Conservation (phyloP, 192 early-diverging fungal species). For the Chytriomyces hyalinus region DNA sequence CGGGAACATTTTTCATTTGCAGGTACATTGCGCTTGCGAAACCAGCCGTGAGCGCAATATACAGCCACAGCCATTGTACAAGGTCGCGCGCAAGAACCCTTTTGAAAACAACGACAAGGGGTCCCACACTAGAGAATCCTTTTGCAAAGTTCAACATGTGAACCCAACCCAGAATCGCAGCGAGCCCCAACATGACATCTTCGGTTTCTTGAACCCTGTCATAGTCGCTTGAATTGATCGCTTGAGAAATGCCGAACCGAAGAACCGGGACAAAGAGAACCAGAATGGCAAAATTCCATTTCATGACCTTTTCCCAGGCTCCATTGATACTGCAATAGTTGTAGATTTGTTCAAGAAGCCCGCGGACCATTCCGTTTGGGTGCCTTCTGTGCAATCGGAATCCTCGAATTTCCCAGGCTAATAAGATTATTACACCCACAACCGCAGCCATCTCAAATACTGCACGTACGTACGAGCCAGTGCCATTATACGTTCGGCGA, state of each 20-base stretch:
- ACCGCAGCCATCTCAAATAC: background rate
- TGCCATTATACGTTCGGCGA: background rate
- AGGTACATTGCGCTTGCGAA: slow-evolving; percentile 25
- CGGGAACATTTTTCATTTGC: slow-evolving; percentile 20
- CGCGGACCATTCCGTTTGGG: background rate
- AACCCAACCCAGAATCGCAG: slow-evolving; percentile 23
- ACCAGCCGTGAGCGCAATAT: slow-evolving; percentile 6
- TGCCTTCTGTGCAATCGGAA: slow-evolving; percentile 5
- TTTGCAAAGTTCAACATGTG: slow-evolving; percentile 32
- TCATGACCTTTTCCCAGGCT: slow-evolving; percentile 19
- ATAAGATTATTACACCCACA: background rate
- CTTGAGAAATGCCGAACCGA: slow-evolving; percentile 2
- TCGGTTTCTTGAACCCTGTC: background rate
- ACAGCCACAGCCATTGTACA: slow-evolving; percentile 12
- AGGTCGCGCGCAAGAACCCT: slow-evolving; percentile 21
- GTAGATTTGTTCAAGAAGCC: background rate
- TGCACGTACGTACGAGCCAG: background rate
- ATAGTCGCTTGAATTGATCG: background rate
- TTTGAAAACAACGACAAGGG: slow-evolving; percentile 24
- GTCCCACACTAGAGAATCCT: slow-evolving; percentile 21
- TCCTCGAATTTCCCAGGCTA: slow-evolving; percentile 14
- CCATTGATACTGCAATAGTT: slow-evolving; percentile 13
- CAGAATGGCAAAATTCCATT: slow-evolving; percentile 18
- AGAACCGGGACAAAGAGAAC: slow-evolving; percentile 6
- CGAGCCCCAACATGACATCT: slow-evolving; percentile 27